A percentile compares a stretch with the other conserved stretches of the same genome.
These are phyloP conservation scores for Ramaria rubella DNA, from an alignment of 768 basidiomycete genomes.

Conservation along the genomic window DNA sequence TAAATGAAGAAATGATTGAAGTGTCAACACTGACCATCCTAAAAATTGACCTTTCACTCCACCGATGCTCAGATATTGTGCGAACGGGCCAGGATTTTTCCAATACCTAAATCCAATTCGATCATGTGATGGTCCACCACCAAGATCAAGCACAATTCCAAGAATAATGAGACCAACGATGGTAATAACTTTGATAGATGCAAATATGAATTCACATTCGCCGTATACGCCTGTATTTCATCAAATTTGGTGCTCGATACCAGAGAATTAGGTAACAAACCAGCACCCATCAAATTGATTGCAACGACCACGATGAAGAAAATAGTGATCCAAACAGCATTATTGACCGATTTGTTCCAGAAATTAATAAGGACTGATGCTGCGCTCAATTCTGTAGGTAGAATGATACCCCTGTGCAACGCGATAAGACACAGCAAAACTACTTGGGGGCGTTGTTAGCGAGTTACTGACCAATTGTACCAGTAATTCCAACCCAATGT, in stretches of 20 bases:
- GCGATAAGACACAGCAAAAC: constrained; percentile 7
- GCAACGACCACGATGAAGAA: constrained; percentile 26
- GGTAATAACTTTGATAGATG: constrained; percentile 88
- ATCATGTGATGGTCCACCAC: constrained; percentile 80
- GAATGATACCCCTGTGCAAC: constrained; percentile 44
- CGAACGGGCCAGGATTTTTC: constrained; percentile 83
- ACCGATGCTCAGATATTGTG: constrained; percentile 53
- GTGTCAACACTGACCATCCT: constrained; percentile 61
- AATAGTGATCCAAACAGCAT: constrained; percentile 27
- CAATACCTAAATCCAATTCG: constrained; percentile 69
- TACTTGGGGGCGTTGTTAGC: not conserved
- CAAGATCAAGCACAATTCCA: constrained; percentile 73
- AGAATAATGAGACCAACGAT: constrained; percentile 63
- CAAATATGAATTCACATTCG: constrained; percentile 75
- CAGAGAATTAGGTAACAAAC: constrained; percentile 18
- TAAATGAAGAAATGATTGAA: constrained; percentile 28
- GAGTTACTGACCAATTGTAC: constrained; percentile 22
- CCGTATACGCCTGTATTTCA: constrained; percentile 23
- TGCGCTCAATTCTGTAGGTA: constrained; percentile 71
- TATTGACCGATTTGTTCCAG: constrained; percentile 47
- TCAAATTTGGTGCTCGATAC: not conserved
- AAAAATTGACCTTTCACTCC: constrained; percentile 76
- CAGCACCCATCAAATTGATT: constrained; percentile 32
- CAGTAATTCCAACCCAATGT: constrained; percentile 41
- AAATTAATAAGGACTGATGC: constrained; percentile 62